phyloP scores from a whole-genome alignment of 352 stramenopile species.

The Phytophthora colocasiae region DNA sequence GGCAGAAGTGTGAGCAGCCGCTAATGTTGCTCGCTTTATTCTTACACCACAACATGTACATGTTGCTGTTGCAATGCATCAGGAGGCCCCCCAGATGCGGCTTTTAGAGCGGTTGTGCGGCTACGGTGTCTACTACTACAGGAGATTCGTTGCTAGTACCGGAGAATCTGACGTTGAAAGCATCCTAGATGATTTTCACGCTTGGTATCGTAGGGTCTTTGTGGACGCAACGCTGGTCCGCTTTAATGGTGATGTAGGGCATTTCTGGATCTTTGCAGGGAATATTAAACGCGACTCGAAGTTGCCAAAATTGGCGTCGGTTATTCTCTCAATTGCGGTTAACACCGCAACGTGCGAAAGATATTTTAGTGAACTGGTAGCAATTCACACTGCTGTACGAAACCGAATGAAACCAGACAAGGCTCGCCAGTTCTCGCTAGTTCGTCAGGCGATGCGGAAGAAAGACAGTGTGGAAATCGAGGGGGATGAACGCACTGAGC shows the following conservation, averaged over 20 bases:
- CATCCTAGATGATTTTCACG: constrained; percentile 3
- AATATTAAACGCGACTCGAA: background rate
- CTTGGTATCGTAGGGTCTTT: constrained; percentile 8
- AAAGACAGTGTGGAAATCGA: background rate
- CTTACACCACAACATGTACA: too few relatives aligned
- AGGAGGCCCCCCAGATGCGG: too few relatives aligned
- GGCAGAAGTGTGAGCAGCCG: too few relatives aligned
- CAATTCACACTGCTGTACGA: constrained; percentile 4
- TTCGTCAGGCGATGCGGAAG: background rate
- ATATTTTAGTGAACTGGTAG: constrained; percentile 16
- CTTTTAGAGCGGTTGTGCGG: too few relatives aligned
- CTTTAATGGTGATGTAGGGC: constrained; percentile 10
- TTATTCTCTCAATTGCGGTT: constrained; percentile 13
- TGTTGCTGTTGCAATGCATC: too few relatives aligned
- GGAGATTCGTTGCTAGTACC: background rate
- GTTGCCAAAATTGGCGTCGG: constrained; percentile 4
- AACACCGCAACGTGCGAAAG: constrained; percentile 18
- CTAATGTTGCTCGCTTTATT: too few relatives aligned
- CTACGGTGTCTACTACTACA: constrained; percentile 7
- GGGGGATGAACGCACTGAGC: background rate
- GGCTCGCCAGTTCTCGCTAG: constrained; percentile 2
- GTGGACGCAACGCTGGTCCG: background rate
- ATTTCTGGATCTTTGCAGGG: constrained; percentile 1
- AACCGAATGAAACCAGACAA: background rate
- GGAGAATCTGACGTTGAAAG: background rate